A percentile compares a stretch with the other conserved stretches of the same genome.
Conservation (phyloP, 768 basidiomycete species). For the Russula ochroleuca region DNA sequence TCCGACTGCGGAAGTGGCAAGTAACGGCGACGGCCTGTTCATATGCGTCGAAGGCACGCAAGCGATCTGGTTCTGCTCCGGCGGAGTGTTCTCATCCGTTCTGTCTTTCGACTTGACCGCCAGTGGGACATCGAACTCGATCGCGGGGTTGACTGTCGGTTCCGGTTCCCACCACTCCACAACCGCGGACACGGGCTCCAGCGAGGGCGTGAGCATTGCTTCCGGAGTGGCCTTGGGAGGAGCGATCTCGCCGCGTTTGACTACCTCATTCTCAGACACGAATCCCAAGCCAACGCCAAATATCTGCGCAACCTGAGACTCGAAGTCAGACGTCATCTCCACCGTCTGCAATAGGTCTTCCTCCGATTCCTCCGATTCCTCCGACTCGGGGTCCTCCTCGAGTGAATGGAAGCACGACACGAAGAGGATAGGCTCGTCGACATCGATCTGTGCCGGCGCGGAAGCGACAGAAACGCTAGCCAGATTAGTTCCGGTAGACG, state of each 20-base stretch:
- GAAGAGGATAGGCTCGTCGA: conserved; percentile 2
- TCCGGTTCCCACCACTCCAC: conserved; percentile 10
- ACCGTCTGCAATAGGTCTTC: not conserved
- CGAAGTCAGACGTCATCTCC: conserved; percentile 1
- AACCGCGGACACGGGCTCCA: conserved; percentile 13
- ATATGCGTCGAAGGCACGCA: not conserved
- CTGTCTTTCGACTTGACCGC: not conserved
- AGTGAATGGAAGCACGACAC: conserved; percentile 11
- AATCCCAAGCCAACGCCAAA: conserved; percentile 3
- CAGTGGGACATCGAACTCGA: not conserved
- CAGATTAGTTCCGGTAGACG: not conserved
- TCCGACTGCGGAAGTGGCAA: not conserved
- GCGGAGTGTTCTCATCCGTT: not conserved
- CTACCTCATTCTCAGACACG: not conserved
- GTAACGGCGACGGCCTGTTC: not conserved
- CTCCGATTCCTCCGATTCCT: not conserved
- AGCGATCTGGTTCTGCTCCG: not conserved
- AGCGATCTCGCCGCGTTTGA: not conserved
- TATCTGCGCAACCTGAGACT: conserved; percentile 2
- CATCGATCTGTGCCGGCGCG: not conserved
- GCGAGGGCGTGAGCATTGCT: not conserved
- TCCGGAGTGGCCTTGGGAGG: not conserved
- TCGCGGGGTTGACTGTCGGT: not conserved
- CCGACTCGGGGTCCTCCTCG: not conserved
- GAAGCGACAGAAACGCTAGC: not conserved